These are phyloP conservation scores for Diutina scorzettiae DNA, from an alignment of 1,139 yeast species.

Conservation along the genomic window DNA sequence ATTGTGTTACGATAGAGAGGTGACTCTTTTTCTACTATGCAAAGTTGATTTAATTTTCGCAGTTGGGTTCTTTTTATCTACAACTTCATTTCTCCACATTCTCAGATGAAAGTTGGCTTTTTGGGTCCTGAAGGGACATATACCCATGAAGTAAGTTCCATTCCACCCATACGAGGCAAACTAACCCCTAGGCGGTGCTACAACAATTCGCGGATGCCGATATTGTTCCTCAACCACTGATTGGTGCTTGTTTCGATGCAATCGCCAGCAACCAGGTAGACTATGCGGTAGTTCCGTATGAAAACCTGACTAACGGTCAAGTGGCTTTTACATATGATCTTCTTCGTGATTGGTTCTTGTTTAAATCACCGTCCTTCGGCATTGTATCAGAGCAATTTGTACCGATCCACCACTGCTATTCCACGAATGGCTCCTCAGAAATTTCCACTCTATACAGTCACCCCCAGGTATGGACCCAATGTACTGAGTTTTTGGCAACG, in stretches of 20 bases:
- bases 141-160: conserved; percentile 61
- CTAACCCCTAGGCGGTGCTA: conserved; percentile 45
- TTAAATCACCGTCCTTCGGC: conserved; percentile 18
- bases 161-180: neutral
- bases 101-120: conserved; percentile 40
- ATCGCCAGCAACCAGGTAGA: conserved; percentile 38
- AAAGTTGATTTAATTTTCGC: neutral
- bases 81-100: neutral
- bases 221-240: conserved; percentile 34
- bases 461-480: conserved; percentile 97
- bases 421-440: conserved; percentile 24
- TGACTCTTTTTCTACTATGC: too few species aligned
- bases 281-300: conserved; percentile 81
- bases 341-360: conserved; percentile 48
- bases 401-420: conserved; percentile 65
- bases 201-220: conserved; percentile 47
- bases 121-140: conserved; percentile 88
- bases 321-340: conserved; percentile 79
- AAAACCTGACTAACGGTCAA: conserved; percentile 90
- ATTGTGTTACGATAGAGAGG: too few species aligned
- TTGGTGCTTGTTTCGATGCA: conserved; percentile 53
- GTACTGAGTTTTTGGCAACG: conserved; percentile 41
- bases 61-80: neutral
- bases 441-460: conserved; percentile 66
- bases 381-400: conserved; percentile 77